phyloP scores from a whole-genome alignment of 2,329 filamentous ascomycete genomes.

The Aureobasidium pullulans region DNA sequence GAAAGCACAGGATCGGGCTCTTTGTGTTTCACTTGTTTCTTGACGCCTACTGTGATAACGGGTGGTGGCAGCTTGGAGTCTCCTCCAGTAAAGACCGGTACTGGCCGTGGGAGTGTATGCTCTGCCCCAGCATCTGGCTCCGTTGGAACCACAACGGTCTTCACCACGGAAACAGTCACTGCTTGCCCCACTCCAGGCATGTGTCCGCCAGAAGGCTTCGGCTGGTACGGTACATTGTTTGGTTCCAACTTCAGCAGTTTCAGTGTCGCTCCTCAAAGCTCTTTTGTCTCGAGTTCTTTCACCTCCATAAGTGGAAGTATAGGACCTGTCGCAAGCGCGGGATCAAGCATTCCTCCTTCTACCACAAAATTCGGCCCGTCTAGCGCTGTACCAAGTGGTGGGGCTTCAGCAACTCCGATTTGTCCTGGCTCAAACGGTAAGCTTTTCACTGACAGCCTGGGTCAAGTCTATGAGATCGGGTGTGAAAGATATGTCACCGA shows the following conservation, averaged over 20 bases:
- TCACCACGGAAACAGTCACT: slow-evolving; percentile 26
- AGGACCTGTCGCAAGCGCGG: background rate
- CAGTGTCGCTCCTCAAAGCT: slow-evolving; percentile 3
- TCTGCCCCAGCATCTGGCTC: slow-evolving; percentile 12
- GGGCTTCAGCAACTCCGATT: slow-evolving; percentile 17
- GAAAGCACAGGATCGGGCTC: slow-evolving; percentile 13
- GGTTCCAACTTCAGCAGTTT: slow-evolving; percentile 9
- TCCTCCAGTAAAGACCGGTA: background rate
- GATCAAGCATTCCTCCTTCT: background rate
- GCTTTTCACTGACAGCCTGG: slow-evolving; percentile 21
- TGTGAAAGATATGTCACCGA: slow-evolving; percentile 21
- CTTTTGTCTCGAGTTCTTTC: background rate
- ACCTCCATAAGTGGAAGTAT: background rate
- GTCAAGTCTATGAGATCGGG: slow-evolving; percentile 22
- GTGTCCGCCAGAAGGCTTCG: slow-evolving; percentile 19
- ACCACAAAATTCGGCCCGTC: background rate
- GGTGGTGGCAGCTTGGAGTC: background rate
- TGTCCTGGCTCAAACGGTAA: slow-evolving; percentile 22
- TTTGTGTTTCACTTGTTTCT: slow-evolving; percentile 24
- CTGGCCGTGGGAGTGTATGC: slow-evolving; percentile 12
- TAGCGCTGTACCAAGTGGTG: background rate
- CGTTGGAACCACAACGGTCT: slow-evolving; percentile 25
- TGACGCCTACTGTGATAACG: slow-evolving; percentile 22
- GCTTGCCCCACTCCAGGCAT: slow-evolving; percentile 23
- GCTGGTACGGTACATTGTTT: slow-evolving; percentile 5